Base-by-base conservation (phyloP, 768 basidiomycete species). In the Pleurotus ostreatus region DNA sequence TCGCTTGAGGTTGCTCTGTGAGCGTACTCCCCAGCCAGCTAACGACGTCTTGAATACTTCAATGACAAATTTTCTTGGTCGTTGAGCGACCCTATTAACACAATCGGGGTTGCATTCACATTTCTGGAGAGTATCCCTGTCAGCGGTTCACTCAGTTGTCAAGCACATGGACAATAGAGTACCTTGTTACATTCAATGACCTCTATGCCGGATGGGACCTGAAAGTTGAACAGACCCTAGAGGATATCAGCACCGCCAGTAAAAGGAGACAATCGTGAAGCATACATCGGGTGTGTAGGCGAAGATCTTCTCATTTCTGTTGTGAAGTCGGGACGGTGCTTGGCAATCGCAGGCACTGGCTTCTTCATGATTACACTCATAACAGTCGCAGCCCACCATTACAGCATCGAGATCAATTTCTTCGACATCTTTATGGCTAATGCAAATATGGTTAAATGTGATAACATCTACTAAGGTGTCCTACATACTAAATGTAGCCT, bases 141-240 rank as follows among this genome's bases (percentile, higher is more conserved):
- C 18, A 48, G 25, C 7, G 40, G 18, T 16, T 49, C 22, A 40
- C 41, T 44, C 51, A 40, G 40, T 16, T 51, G 15, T 45, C 48
- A 6, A 25, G 13, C 9, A 11, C 8, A 18, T 43, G 26, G 6
- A 43, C 73, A 11, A 47, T 62, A n/a, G n/a, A n/a, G n/a, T n/a
- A 83, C 86, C 64, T 76, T 69, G 59, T 87, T 89, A 58, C 87
- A 89, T 65, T 89, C 87, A 4, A 87, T 74, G 9, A 85, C 80
- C 46, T 84, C 80, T 0, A 69, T 62, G 0, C 81, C 81, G 12
- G 65, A 70, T 8, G 71, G 66, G 11, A 69, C 25, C 22, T 62
- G 53, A 23, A 47, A 60, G 38, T 70, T 66, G 61, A 80, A 85
- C 5, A 80, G 63, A 16, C 80, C 78, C 85, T 87, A 47, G 7